These are phyloP conservation scores for Naganishia randhawae DNA, from an alignment of 768 basidiomycete genomes.

Conservation along the genomic window DNA sequence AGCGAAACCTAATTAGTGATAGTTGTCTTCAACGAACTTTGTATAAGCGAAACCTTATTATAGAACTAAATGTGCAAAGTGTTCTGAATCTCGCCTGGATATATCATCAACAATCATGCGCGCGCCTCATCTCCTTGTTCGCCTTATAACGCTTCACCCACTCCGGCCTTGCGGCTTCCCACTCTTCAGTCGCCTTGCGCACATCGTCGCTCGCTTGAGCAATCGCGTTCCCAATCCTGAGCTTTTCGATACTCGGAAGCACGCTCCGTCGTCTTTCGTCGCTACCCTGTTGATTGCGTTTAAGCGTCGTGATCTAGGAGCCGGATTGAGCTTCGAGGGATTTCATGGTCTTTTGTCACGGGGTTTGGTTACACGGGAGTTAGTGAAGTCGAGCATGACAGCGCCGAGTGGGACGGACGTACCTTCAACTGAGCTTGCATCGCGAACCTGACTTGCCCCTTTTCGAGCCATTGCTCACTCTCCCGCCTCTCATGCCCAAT, in stretches of 20 bases:
- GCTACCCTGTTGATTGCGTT: constrained; percentile 31
- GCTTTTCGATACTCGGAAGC: constrained; percentile 31
- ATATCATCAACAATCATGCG: no score
- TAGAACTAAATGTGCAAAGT: no score
- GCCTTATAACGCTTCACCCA: constrained; percentile 37
- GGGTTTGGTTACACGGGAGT: no score
- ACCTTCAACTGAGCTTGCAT: constrained; percentile 37
- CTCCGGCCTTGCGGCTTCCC: constrained; percentile 34
- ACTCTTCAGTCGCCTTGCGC: constrained; percentile 36
- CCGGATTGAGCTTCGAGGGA: constrained; percentile 32
- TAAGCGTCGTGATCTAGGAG: constrained; percentile 21
- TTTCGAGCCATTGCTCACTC: constrained; percentile 37
- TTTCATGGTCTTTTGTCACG: constrained; percentile 28
- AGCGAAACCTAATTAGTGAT: no score
- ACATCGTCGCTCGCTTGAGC: constrained; percentile 34
- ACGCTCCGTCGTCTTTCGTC: constrained; percentile 11
- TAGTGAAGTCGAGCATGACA: not conserved
- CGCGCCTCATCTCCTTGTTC: no score
- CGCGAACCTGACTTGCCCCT: constrained; percentile 30
- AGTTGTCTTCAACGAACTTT: no score
- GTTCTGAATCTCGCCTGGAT: no score
- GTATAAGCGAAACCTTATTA: no score
- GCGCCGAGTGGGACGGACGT: not conserved
- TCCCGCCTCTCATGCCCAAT: constrained; percentile 35
- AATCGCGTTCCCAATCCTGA: constrained; percentile 19